phyloP scores from a whole-genome alignment of 2,329 filamentous ascomycete species.

The Aspergillus sp. region DNA sequence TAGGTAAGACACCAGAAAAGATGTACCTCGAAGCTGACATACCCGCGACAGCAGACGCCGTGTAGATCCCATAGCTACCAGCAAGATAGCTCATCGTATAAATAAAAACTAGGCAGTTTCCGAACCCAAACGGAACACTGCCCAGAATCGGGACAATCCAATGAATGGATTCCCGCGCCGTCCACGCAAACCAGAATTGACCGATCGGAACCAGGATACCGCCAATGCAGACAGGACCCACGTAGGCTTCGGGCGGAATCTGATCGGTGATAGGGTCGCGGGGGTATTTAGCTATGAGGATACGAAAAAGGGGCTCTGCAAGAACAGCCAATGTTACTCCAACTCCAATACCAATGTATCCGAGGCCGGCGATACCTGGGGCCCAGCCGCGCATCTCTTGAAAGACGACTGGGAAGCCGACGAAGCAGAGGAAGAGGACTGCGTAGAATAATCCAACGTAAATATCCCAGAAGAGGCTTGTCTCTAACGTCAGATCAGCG shows the following conservation, averaged over 20 bases:
- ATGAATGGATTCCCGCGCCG: too few relatives aligned
- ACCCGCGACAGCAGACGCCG: neutral
- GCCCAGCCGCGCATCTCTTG: conserved; percentile 62
- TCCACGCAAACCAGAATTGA: too few relatives aligned
- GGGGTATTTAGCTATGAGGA: conserved; percentile 62
- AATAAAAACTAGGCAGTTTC: neutral
- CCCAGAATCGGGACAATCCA: too few relatives aligned
- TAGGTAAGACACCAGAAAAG: conserved; percentile 55
- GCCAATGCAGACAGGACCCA: conserved; percentile 65
- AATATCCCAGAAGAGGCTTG: conserved; percentile 56
- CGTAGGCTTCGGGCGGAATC: conserved; percentile 62
- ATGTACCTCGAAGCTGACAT: neutral
- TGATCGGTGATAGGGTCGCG: conserved; percentile 55
- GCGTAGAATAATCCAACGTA: conserved; percentile 66
- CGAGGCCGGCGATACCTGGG: conserved; percentile 59
- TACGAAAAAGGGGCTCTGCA: conserved; percentile 58
- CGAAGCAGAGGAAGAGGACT: conserved; percentile 74
- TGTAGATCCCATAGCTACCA: conserved; percentile 58
- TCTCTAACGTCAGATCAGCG: neutral
- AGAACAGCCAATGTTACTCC: conserved; percentile 44
- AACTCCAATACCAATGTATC: conserved; percentile 57
- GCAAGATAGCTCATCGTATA: conserved; percentile 63
- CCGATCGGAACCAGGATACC: conserved; percentile 62
- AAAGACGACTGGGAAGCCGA: conserved; percentile 75
- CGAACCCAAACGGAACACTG: neutral